These are phyloP conservation scores for Phytophthora pini DNA, from an alignment of 352 stramenopile species.

Conservation along the genomic window DNA sequence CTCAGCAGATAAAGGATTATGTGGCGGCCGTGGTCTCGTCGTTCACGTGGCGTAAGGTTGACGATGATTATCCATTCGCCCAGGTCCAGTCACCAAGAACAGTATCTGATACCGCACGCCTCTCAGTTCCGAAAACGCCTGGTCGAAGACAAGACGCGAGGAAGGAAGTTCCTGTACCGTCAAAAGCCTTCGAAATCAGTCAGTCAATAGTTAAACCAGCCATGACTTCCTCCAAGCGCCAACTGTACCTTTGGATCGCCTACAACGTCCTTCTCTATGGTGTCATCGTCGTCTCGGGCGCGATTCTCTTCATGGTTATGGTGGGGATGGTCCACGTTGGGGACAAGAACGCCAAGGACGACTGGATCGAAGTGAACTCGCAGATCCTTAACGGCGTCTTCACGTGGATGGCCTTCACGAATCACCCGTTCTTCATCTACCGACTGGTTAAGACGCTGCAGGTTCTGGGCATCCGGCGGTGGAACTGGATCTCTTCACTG, in stretches of 20 bases:
- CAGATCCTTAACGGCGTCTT: conserved; percentile 55
- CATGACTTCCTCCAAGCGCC: conserved; percentile 8
- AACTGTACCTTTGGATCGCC: conserved; percentile 36
- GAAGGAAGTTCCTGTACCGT: neutral
- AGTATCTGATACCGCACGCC: neutral
- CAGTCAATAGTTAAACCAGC: neutral
- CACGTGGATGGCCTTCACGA: conserved; percentile 47
- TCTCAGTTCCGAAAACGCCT: conserved; percentile 16
- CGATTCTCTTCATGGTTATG: conserved; percentile 50
- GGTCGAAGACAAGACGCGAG: neutral
- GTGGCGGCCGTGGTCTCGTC: neutral
- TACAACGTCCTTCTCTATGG: conserved; percentile 42
- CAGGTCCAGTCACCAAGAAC: neutral
- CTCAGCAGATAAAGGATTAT: conserved; percentile 15
- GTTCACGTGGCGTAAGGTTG: conserved; percentile 8
- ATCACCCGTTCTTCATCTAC: conserved; percentile 47
- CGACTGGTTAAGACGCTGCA: conserved; percentile 28
- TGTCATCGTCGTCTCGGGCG: conserved; percentile 33
- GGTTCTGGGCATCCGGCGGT: conserved; percentile 26
- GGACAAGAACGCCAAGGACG: conserved; percentile 41
- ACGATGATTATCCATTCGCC: conserved; percentile 8
- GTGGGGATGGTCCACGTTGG: conserved; percentile 38
- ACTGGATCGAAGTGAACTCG: conserved; percentile 51
- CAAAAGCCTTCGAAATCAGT: too few relatives aligned
- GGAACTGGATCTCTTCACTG: conserved; percentile 12